A percentile compares a stretch with the other conserved stretches of the same genome.
These are phyloP conservation scores for Ensete glaucum DNA, from an alignment of 176 grass and related monocot species.

Conservation along the genomic window DNA sequence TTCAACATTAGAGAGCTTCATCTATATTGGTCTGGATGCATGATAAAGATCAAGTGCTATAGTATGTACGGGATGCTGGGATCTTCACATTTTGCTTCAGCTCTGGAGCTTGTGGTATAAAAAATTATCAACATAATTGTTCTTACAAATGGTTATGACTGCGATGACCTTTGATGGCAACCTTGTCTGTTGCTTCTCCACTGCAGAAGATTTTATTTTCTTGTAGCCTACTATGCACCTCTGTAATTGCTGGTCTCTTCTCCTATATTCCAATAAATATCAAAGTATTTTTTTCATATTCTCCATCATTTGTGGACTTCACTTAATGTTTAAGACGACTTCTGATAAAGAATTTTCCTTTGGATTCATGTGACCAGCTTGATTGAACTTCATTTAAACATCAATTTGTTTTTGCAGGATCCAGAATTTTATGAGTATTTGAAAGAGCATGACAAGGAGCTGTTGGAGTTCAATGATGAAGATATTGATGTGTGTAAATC, in stretches of 20 bases:
- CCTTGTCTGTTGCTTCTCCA: not conserved
- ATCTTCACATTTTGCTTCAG: not conserved
- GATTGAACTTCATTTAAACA: not conserved
- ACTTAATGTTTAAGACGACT: not conserved
- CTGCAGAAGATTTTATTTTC: not conserved
- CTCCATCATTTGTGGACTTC: too few species aligned
- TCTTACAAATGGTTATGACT: not conserved
- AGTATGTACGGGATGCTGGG: too few species aligned
- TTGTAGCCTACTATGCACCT: not conserved
- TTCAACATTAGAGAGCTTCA: too few species aligned
- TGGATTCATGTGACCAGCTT: not conserved
- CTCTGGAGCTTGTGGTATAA: not conserved
- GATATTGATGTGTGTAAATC: conserved; percentile 45
- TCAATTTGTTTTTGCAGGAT: conserved; percentile 33
- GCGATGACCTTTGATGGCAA: not conserved
- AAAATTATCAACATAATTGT: not conserved
- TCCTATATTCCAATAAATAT: too few species aligned
- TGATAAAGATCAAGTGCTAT: too few species aligned
- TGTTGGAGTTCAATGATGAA: conserved; percentile 61
- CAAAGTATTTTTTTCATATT: too few species aligned
- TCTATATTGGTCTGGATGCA: too few species aligned
- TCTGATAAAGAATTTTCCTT: not conserved
- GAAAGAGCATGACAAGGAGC: conserved; percentile 60
- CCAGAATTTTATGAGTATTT: conserved; percentile 87
- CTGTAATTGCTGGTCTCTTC: too few species aligned